These are phyloP conservation scores for Aureobasidium mangrovei DNA, from an alignment of 2,329 filamentous ascomycete genomes.

Conservation along the genomic window DNA sequence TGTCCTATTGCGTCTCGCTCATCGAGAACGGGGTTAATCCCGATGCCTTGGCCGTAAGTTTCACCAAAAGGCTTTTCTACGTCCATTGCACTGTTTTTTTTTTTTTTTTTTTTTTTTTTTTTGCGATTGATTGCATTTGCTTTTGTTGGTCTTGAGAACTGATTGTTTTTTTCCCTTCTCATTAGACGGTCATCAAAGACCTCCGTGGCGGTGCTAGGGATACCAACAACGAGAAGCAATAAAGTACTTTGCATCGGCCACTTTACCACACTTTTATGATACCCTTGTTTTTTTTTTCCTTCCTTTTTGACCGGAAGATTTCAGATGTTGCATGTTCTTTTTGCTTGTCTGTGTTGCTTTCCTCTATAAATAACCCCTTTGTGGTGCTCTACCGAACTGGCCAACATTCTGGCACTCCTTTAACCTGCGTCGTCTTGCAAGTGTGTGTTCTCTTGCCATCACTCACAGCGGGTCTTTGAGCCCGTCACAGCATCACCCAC, in stretches of 20 bases:
- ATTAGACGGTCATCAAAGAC: conserved; percentile 40
- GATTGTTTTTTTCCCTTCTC: neutral
- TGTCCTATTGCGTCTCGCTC: conserved; percentile 91
- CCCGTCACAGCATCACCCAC: no score
- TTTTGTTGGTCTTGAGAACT: neutral
- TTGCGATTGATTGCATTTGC: neutral
- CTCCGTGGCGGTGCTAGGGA: conserved; percentile 23
- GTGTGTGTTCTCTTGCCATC: no score
- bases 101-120: neutral
- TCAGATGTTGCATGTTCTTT: no score
- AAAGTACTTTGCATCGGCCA: neutral
- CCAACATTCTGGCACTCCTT: no score
- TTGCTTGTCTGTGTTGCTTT: no score
- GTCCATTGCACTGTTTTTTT: neutral
- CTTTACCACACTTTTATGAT: neutral
- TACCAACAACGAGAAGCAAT: conserved; percentile 1
- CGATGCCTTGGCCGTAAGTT: conserved; percentile 79
- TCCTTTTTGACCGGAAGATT: no score
- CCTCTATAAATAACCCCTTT: no score
- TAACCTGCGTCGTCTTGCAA: no score
- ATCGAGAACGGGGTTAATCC: conserved; percentile 97
- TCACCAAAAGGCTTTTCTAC: no score
- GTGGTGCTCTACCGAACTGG: no score
- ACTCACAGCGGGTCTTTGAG: no score
- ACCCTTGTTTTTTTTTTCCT: neutral